Percentiles rank a stretch among this genome's conserved stretches.
Conservation (phyloP, 1,284 basidiomycete species). For the Salmacisia buchloeana region DNA sequence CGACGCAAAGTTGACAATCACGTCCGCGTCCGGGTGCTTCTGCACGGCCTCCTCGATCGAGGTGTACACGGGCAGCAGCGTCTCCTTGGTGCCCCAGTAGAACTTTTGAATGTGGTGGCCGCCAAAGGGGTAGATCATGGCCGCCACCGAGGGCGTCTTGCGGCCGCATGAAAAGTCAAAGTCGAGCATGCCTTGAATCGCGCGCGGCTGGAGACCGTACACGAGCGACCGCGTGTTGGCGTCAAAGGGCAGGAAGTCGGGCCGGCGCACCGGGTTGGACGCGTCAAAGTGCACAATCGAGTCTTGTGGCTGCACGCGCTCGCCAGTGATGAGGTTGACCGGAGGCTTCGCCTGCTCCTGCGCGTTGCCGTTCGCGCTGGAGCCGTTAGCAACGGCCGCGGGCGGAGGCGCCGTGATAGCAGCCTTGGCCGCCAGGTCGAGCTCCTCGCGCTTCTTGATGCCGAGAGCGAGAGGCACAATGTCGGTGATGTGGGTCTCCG, state of each 20-base stretch:
- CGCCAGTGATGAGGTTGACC: constrained; percentile 65
- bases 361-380: constrained; percentile 19
- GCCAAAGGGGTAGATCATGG: constrained; percentile 99
- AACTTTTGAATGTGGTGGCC: constrained; percentile 99
- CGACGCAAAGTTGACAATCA: constrained; percentile 96
- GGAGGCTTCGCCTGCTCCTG: constrained; percentile 54
- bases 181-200: constrained; percentile 99
- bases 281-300: constrained; percentile 78
- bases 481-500: constrained; percentile 96
- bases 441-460: constrained; percentile 54
- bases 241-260: constrained; percentile 59
- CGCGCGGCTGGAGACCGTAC: constrained; percentile 95
- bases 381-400: constrained; percentile 16
- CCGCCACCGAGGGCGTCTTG: constrained; percentile 84
- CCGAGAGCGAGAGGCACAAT: constrained; percentile 96
- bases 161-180: constrained; percentile 98
- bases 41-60: constrained; percentile 81
- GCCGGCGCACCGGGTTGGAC: constrained; percentile 27
- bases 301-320: constrained; percentile 73
- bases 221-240: constrained; percentile 88
- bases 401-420: constrained; percentile 44
- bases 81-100: constrained; percentile 99
- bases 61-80: constrained; percentile 94
- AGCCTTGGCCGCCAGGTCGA: constrained; percentile 32
- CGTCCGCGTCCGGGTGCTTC: constrained; percentile 95